A percentile compares a stretch with the other conserved stretches of the same genome.
Conservation (phyloP, 2,329 filamentous ascomycete genomes). For the Alternaria burnsii region DNA sequence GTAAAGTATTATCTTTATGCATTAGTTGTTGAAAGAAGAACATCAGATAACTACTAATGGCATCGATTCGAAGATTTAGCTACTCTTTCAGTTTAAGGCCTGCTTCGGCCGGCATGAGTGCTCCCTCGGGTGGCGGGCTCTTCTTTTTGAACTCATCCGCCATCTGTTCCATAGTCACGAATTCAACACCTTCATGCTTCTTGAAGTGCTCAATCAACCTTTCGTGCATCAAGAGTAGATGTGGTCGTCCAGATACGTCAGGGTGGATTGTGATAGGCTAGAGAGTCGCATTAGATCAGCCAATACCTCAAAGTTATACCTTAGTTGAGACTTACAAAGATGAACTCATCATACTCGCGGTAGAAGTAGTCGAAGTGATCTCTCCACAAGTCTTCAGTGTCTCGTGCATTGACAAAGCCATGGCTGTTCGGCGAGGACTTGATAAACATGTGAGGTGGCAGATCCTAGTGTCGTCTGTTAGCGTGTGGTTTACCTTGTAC, state of each 20-base stretch:
- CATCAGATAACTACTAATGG: neutral
- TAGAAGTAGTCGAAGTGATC: slow-evolving; percentile 79
- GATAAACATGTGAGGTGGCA: slow-evolving; percentile 75
- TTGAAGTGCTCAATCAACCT: slow-evolving; percentile 74
- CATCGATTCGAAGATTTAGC: neutral
- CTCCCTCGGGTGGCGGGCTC: slow-evolving; percentile 65
- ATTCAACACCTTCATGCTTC: slow-evolving; percentile 68
- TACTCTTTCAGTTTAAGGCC: slow-evolving; percentile 60
- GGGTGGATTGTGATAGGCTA: slow-evolving; percentile 77
- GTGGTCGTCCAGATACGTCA: slow-evolving; percentile 70
- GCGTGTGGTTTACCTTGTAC: neutral
- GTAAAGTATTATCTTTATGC: neutral
- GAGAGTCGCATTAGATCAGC: neutral
- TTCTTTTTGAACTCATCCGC: slow-evolving; percentile 75
- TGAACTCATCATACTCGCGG: slow-evolving; percentile 77
- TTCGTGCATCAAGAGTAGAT: slow-evolving; percentile 77
- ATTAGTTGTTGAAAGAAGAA: neutral
- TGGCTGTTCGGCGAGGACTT: slow-evolving; percentile 70
- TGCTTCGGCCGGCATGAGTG: slow-evolving; percentile 66
- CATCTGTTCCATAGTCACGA: slow-evolving; percentile 75
- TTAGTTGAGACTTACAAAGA: slow-evolving; percentile 66
- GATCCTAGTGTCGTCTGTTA: slow-evolving; percentile 48
- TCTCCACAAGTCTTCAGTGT: slow-evolving; percentile 70
- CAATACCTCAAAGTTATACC: neutral
- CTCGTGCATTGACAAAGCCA: slow-evolving; percentile 63